These are phyloP conservation scores for Trichoderma afroharzianum DNA, from an alignment of 2,329 filamentous ascomycete genomes.

Conservation along the genomic window DNA sequence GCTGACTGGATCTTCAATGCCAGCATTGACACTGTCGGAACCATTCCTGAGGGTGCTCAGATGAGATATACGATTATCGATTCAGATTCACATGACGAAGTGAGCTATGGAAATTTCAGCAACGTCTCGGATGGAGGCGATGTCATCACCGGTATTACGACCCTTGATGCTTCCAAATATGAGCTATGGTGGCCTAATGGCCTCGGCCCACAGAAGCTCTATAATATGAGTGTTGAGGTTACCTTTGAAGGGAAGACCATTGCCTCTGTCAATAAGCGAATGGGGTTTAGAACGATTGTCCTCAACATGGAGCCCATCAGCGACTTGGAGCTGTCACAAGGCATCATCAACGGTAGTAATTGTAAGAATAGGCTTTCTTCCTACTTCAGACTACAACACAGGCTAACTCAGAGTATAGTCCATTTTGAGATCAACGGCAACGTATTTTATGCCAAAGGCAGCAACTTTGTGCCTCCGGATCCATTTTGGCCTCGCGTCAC, in stretches of 20 bases:
- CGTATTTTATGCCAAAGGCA: neutral
- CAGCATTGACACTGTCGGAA: neutral
- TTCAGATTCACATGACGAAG: neutral
- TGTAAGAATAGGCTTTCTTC: neutral
- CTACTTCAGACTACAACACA: neutral
- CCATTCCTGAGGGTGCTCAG: neutral
- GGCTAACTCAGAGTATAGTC: neutral
- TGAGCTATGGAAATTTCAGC: neutral
- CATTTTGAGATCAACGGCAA: slow-evolving; percentile 7
- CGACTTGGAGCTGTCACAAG: neutral
- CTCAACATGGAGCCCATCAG: slow-evolving; percentile 7
- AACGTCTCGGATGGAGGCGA: neutral
- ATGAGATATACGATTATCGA: neutral
- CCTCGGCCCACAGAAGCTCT: neutral
- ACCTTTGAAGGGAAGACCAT: neutral
- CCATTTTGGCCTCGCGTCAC: slow-evolving; percentile 3
- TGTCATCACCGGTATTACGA: neutral
- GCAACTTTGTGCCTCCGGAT: slow-evolving; percentile 1
- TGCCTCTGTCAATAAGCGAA: neutral
- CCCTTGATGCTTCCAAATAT: neutral
- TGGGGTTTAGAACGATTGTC: neutral
- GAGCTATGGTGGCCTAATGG: slow-evolving; percentile 6
- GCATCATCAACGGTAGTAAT: slow-evolving; percentile 3
- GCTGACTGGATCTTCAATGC: slow-evolving; percentile 5
- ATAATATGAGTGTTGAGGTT: neutral